Evolutionary conservation across 768 basidiomycete species (phyloP), one percentile per base, ranked within the genome.

Genomic region (Naganishia randhawae): DNA sequence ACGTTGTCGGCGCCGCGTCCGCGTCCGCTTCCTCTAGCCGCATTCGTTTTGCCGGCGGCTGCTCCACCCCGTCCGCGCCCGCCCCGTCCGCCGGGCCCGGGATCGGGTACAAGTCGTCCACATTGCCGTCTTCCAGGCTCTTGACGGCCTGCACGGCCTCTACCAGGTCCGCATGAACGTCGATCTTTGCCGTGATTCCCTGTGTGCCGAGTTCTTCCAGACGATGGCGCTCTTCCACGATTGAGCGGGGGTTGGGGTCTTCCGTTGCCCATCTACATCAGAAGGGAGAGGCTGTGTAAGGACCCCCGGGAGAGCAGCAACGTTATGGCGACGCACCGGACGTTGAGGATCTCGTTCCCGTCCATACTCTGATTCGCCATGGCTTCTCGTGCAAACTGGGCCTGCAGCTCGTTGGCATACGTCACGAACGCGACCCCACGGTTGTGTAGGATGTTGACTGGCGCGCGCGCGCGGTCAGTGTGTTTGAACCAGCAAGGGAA

Each of bases 341-440:
- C 93, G 80, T 99, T 99, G 69, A 98, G 85, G 69, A 97, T 93
- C 76, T 99, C 96, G 77, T 96, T 94, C 74, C 92, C 90, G 77
- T 98, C 96, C 71, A 98, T 84, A 19, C 91, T 93, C 80, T 99
- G 96, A 80, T 94, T 94, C 17, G 95, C 92, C 96, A 99, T 99
- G 0, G 95, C 87, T 79, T 99, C 96, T 78, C 96, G 96, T 19
- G 96, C 96, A 77, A 99, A 99, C 75, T 93, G 91, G 3, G 91
- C 96, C 73, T 87, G 82, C 55, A 89, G 76, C 77, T 99, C 95
- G 29, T 85, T 85, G 50, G 87, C 85, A 81, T 97, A 98, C 2
- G 95, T 97, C 62, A 99, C 94, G 81, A 99, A 99, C 0, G 93
- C 96, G 65, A 98, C 93, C 55, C 90, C 91, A 66, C 95, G 89